phyloP scores from a whole-genome alignment of 495 filamentous ascomycete species.

The Chaetomidium leptoderma region DNA sequence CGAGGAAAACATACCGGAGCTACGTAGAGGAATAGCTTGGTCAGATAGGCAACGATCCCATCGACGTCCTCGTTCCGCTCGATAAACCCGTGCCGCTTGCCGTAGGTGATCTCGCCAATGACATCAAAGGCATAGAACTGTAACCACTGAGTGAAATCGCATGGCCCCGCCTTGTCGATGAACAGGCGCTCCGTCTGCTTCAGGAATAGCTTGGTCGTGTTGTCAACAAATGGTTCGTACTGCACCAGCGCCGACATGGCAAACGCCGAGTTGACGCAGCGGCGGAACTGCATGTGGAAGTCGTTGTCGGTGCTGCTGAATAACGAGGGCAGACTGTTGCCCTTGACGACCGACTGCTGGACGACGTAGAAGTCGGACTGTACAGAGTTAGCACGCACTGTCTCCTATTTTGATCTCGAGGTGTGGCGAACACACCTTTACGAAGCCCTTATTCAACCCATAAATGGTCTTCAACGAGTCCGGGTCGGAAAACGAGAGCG shows the following conservation, averaged over 20 bases:
- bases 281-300: constrained; percentile 67
- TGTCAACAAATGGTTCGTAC: constrained; percentile 71
- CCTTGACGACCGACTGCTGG: constrained; percentile 60
- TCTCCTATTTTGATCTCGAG: background rate
- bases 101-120: constrained; percentile 63
- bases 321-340: constrained; percentile 62
- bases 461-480: constrained; percentile 69
- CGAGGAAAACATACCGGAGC: constrained; percentile 49
- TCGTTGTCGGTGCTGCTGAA: constrained; percentile 72
- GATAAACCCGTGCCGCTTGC: constrained; percentile 59
- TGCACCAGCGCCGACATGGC: constrained; percentile 66
- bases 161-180: constrained; percentile 45
- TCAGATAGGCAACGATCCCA: constrained; percentile 54
- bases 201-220: constrained; percentile 58
- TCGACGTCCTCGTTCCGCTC: constrained; percentile 61
- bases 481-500: constrained; percentile 63
- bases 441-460: constrained; percentile 76
- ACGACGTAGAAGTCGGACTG: constrained; percentile 70
- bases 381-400: constrained; percentile 20
- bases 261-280: constrained; percentile 67
- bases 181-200: constrained; percentile 60
- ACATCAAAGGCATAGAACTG: constrained; percentile 80
- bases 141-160: constrained; percentile 68
- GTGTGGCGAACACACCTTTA: constrained; percentile 50
- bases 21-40: constrained; percentile 53